phyloP scores from a whole-genome alignment of 495 filamentous ascomycete genomes.

The Aspergillus sparsus region DNA sequence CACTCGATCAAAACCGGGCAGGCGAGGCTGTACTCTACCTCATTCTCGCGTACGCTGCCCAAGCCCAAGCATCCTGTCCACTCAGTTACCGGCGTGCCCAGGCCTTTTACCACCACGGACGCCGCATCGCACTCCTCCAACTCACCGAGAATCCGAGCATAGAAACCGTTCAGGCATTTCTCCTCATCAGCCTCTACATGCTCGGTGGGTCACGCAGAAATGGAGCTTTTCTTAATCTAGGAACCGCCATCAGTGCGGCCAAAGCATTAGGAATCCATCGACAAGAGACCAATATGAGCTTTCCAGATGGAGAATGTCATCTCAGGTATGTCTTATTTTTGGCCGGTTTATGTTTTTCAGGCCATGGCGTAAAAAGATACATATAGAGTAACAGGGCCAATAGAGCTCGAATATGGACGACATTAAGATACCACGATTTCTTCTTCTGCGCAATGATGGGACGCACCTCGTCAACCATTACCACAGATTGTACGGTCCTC shows the following conservation, averaged over 20 bases:
- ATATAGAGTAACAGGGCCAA: neutral
- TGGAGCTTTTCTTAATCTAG: neutral
- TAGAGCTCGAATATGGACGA: conserved; percentile 4
- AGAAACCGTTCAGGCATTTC: conserved; percentile 4
- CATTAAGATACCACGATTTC: conserved; percentile 1
- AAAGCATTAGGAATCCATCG: conserved; percentile 8
- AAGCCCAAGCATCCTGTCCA: neutral
- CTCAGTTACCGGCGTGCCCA: neutral
- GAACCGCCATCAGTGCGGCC: conserved; percentile 2
- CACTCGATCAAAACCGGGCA: neutral
- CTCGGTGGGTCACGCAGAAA: conserved; percentile 3
- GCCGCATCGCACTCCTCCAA: neutral
- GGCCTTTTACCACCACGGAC: conserved; percentile 6
- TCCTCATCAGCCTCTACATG: conserved; percentile 9
- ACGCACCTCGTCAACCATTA: conserved; percentile 3
- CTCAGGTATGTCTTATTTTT: neutral
- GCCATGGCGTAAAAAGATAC: neutral
- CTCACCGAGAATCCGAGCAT: conserved; percentile 5
- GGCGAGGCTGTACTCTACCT: conserved; percentile 4
- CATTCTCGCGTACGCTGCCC: conserved; percentile 1
- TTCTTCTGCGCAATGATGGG: conserved; percentile 10
- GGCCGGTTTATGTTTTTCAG: neutral
- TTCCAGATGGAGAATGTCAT: neutral
- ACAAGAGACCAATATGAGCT: neutral
- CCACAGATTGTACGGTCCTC: neutral